Evolutionary conservation across 495 filamentous ascomycete genomes (phyloP).

Genomic region (Sordaria brevicollis): DNA sequence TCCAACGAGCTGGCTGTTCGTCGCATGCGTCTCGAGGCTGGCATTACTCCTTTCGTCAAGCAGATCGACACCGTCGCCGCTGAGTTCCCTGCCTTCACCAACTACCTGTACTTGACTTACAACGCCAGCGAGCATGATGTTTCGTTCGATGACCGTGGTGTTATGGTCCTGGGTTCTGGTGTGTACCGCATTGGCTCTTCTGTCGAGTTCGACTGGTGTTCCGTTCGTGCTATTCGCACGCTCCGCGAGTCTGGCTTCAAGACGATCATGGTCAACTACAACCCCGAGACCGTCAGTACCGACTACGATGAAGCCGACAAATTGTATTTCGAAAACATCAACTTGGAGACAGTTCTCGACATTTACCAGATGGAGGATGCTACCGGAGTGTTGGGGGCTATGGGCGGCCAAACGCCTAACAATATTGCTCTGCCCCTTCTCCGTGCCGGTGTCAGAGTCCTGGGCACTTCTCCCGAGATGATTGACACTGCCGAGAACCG

Average conservation of each 20-base stretch:
- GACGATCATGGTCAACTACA: constrained; percentile 98
- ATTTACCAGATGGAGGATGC: constrained; percentile 87
- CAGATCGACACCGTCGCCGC: constrained; percentile 98
- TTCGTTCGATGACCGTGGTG: constrained; percentile 73
- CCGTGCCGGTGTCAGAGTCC: constrained; percentile 79
- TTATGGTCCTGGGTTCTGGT: constrained; percentile 94
- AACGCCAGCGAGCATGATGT: constrained; percentile 85
- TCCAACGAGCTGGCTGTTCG: constrained; percentile 87
- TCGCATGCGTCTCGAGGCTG: constrained; percentile 67
- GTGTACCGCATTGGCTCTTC: constrained; percentile 97
- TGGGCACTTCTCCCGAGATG: constrained; percentile 97
- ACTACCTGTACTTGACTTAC: constrained; percentile 96
- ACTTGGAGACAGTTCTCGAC: constrained; percentile 85
- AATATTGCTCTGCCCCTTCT: constrained; percentile 90
- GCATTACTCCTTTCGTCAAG: constrained; percentile 83
- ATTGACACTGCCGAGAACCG: constrained; percentile 96
- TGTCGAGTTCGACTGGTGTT: constrained; percentile 99
- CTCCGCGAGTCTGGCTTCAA: constrained; percentile 80
- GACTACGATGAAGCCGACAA: constrained; percentile 96
- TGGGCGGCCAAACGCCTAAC: constrained; percentile 97
- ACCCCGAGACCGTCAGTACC: constrained; percentile 89
- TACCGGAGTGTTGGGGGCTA: constrained; percentile 87
- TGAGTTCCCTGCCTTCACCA: constrained; percentile 90
- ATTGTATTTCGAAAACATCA: constrained; percentile 97
- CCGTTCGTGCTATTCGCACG: constrained; percentile 90